These are phyloP conservation scores for Herpetomonas tarakana DNA, from an alignment of 208 protist species.

Conservation along the genomic window DNA sequence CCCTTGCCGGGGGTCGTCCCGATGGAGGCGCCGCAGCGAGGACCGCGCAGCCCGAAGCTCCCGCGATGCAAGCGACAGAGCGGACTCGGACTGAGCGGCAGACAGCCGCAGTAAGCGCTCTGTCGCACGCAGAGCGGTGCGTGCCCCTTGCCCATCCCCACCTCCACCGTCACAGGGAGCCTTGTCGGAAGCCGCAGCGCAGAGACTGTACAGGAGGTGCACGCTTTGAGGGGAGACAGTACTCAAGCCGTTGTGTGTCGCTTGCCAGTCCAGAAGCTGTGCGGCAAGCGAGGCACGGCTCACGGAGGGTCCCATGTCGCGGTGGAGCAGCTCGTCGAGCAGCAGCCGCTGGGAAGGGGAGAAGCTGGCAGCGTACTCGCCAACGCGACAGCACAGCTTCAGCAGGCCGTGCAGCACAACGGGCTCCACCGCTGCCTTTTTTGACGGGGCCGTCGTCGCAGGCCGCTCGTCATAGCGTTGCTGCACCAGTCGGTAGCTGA, in stretches of 20 bases:
- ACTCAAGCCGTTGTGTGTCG: constrained; percentile 14
- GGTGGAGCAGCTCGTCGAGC: background rate
- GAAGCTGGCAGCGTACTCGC: constrained; percentile 20
- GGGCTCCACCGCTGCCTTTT: constrained; percentile 14
- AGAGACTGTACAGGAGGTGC: constrained; percentile 38
- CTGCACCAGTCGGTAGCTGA: constrained; percentile 8
- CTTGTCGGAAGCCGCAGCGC: constrained; percentile 13
- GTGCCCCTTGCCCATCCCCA: background rate
- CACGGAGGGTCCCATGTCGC: background rate
- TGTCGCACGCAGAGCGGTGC: constrained; percentile 24
- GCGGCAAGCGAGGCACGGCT: constrained; percentile 4
- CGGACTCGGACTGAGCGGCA: no score
- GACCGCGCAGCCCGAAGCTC: no score
- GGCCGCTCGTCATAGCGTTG: background rate
- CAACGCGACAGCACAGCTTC: constrained; percentile 46
- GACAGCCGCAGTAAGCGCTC: constrained; percentile 16
- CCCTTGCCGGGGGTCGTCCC: background rate
- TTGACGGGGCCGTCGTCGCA: background rate
- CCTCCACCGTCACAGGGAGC: no score
- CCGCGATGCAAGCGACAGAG: no score
- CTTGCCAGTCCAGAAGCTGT: constrained; percentile 29
- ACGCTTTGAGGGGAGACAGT: constrained; percentile 28
- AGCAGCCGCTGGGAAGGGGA: background rate
- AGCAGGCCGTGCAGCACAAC: constrained; percentile 37
- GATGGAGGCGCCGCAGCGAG: no score